These are phyloP conservation scores for Phytophthora fragariae DNA, from an alignment of 352 stramenopile genomes.

Conservation along the genomic window DNA sequence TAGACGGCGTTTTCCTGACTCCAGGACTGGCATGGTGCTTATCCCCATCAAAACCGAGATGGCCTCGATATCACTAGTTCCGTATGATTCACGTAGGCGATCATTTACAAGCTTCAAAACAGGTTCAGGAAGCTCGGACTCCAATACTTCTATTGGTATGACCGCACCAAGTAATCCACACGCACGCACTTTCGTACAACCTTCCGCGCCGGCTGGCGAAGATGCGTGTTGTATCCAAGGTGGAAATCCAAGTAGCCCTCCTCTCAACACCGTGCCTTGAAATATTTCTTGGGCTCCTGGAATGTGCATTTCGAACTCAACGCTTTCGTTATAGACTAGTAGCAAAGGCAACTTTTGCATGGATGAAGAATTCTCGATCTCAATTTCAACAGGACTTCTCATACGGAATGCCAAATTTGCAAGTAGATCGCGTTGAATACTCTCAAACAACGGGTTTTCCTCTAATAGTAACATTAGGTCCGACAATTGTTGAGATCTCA, in stretches of 20 bases:
- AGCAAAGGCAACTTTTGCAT: constrained; percentile 19
- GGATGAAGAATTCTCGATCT: neutral
- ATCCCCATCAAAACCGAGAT: constrained; percentile 10
- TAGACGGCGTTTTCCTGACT: constrained; percentile 7
- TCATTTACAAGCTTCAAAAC: constrained; percentile 12
- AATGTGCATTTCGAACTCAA: constrained; percentile 27
- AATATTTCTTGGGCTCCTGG: neutral
- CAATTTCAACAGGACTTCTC: constrained; percentile 19
- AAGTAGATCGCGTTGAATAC: constrained; percentile 21
- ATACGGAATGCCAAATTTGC: constrained; percentile 29
- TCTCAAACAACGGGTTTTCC: constrained; percentile 26
- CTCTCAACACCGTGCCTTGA: constrained; percentile 19
- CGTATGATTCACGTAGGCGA: constrained; percentile 10
- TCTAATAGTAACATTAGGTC: constrained; percentile 27
- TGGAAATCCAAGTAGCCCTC: constrained; percentile 27
- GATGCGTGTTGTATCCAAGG: constrained; percentile 9
- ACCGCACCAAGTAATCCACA: constrained; percentile 16
- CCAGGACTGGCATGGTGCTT: neutral
- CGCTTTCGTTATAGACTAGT: constrained; percentile 19
- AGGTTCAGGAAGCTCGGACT: constrained; percentile 18
- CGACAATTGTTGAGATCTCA: constrained; percentile 15
- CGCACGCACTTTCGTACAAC: constrained; percentile 6
- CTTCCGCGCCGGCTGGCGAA: neutral
- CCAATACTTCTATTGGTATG: constrained; percentile 17
- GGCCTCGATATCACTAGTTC: constrained; percentile 8